A percentile compares a stretch with the other conserved stretches of the same genome.
Evolutionary conservation across 306 rosid species (phyloP).

Genomic region (Canavalia ensiformis): DNA sequence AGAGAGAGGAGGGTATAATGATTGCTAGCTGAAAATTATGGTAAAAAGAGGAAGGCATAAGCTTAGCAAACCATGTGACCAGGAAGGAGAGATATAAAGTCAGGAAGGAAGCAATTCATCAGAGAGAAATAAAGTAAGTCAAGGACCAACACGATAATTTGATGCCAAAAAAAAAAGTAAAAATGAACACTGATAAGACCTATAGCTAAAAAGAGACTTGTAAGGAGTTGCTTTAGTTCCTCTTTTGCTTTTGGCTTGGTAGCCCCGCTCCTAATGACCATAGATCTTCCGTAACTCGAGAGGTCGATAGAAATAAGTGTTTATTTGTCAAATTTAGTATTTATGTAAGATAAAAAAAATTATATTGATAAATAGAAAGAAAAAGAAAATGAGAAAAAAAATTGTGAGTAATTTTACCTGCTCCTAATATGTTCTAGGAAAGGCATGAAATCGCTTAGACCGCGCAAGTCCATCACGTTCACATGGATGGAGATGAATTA

Average conservation of each 20-base stretch:
- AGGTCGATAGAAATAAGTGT: no score
- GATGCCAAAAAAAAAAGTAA: neutral
- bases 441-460: constrained; percentile 8
- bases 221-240: constrained; percentile 15
- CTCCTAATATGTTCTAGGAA: constrained; percentile 17
- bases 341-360: no score
- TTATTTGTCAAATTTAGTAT: no score
- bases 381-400: no score
- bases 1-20: constrained; percentile 32
- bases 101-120: constrained; percentile 9
- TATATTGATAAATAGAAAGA: no score
- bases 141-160: constrained; percentile 7
- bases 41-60: constrained; percentile 19
- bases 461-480: neutral
- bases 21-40: constrained; percentile 31
- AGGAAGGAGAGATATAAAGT: constrained; percentile 52
- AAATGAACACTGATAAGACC: neutral
- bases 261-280: neutral
- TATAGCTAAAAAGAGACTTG: constrained; percentile 25
- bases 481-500: neutral
- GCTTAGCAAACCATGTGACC: constrained; percentile 53
- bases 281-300: no score
- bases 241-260: constrained; percentile 43
- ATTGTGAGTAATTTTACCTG: neutral
- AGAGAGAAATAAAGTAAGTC: constrained; percentile 17